phyloP scores from a whole-genome alignment of 352 stramenopile genomes.

The Phytophthora cactorum region DNA sequence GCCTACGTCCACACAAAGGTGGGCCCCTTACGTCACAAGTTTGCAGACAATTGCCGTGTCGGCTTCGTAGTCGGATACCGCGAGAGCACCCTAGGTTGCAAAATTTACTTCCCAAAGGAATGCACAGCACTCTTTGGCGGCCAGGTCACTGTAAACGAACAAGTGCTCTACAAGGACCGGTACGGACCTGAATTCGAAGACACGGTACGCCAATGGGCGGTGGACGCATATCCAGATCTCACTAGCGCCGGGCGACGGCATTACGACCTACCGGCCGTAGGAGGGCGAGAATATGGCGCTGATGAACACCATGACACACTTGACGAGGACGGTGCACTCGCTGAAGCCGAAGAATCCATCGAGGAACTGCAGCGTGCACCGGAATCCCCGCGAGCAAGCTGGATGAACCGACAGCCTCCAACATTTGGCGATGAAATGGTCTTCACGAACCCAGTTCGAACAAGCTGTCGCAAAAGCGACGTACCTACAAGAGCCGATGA shows the following conservation, averaged over 20 bases:
- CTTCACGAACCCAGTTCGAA: not conserved
- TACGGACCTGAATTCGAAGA: not conserved
- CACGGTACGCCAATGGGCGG: not conserved
- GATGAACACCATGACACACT: no score
- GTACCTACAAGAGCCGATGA: no score
- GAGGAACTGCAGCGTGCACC: not conserved
- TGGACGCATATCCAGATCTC: not conserved
- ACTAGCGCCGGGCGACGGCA: not conserved
- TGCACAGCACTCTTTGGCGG: not conserved
- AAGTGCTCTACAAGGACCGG: conserved; percentile 3
- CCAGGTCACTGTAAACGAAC: conserved; percentile 1
- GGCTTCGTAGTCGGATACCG: not conserved
- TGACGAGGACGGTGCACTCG: not conserved
- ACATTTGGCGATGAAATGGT: not conserved
- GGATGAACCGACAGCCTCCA: conserved; percentile 3
- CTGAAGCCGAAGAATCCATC: not conserved
- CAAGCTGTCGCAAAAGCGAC: no score
- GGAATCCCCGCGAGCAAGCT: not conserved
- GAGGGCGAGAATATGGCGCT: not conserved
- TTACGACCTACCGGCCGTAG: conserved; percentile 14
- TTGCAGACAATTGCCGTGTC: conserved; percentile 5
- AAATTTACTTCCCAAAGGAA: not conserved
- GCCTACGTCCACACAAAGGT: conserved; percentile 4
- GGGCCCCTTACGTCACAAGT: not conserved
- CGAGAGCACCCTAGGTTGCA: conserved; percentile 3